phyloP scores from a whole-genome alignment of 495 filamentous ascomycete species.

The Amniculicola lignicola region DNA sequence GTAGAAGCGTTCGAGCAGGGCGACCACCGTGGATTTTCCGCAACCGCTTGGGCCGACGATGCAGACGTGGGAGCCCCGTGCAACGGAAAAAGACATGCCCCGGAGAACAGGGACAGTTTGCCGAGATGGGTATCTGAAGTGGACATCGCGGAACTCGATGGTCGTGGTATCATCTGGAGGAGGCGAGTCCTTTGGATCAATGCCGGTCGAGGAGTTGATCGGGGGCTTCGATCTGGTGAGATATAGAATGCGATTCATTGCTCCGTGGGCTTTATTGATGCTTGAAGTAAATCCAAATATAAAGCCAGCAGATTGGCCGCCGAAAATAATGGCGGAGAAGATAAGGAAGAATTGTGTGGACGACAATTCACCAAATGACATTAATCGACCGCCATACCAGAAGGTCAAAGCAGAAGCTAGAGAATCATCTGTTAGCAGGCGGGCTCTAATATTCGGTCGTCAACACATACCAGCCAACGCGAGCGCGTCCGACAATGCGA shows the following conservation, averaged over 20 bases:
- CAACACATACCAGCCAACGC: constrained; percentile 37
- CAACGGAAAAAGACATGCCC: constrained; percentile 23
- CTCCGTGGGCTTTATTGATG: constrained; percentile 83
- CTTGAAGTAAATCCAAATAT: constrained; percentile 64
- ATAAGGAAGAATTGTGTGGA: constrained; percentile 82
- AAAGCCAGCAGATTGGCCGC: constrained; percentile 75
- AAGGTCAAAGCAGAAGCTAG: constrained; percentile 80
- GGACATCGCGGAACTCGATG: constrained; percentile 32
- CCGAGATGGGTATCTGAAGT: constrained; percentile 31
- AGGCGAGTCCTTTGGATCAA: constrained; percentile 62
- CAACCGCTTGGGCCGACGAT: constrained; percentile 36
- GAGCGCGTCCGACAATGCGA: constrained; percentile 72
- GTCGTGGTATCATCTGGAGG: constrained; percentile 54
- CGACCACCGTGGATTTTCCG: constrained; percentile 34
- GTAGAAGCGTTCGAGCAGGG: constrained; percentile 37
- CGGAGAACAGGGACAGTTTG: constrained; percentile 20
- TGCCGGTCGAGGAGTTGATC: constrained; percentile 72
- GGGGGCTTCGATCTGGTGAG: constrained; percentile 55
- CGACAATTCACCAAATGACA: constrained; percentile 62
- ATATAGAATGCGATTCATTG: constrained; percentile 36
- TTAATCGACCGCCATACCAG: constrained; percentile 83
- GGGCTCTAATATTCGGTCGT: neutral
- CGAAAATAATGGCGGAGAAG: constrained; percentile 75
- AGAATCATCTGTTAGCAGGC: neutral
- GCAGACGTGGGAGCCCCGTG: constrained; percentile 32